A percentile compares a stretch with the other conserved stretches of the same genome.
phyloP scores from a whole-genome alignment of 2,329 filamentous ascomycete genomes.

The Cordyceps pruinosa region DNA sequence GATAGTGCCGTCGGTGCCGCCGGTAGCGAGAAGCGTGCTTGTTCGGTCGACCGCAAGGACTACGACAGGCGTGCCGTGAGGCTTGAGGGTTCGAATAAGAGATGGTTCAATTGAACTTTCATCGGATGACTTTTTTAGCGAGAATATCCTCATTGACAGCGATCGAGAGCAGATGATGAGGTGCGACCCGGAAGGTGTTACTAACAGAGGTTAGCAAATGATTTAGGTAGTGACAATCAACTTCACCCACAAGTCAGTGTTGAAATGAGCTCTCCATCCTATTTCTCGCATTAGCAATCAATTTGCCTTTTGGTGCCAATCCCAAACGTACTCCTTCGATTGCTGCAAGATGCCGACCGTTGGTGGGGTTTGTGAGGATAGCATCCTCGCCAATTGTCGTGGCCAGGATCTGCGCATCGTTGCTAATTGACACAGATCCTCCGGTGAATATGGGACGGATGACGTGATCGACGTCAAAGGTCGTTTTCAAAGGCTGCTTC shows the following conservation, averaged over 20 bases:
- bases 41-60: constrained; percentile 80
- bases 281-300: constrained; percentile 16
- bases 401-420: constrained; percentile 73
- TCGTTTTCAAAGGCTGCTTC: constrained; percentile 67
- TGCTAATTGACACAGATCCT: constrained; percentile 76
- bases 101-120: constrained; percentile 55
- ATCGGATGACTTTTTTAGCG: constrained; percentile 54
- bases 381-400: constrained; percentile 90
- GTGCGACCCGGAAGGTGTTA: constrained; percentile 83
- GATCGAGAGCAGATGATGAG: constrained; percentile 89
- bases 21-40: constrained; percentile 83
- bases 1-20: constrained; percentile 84
- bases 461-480: constrained; percentile 75
- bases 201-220: constrained; percentile 33
- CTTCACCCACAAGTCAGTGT: constrained; percentile 53
- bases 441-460: constrained; percentile 93
- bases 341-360: constrained; percentile 72
- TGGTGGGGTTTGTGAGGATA: constrained; percentile 76
- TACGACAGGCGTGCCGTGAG: constrained; percentile 83
- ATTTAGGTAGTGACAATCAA: not conserved
- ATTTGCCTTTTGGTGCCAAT: not conserved
- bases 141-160: constrained; percentile 89
- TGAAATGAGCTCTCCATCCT: constrained; percentile 77
- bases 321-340: constrained; percentile 67
- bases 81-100: constrained; percentile 75